Conservation (phyloP, 768 basidiomycete genomes). For the Lactarius hengduanensis region DNA sequence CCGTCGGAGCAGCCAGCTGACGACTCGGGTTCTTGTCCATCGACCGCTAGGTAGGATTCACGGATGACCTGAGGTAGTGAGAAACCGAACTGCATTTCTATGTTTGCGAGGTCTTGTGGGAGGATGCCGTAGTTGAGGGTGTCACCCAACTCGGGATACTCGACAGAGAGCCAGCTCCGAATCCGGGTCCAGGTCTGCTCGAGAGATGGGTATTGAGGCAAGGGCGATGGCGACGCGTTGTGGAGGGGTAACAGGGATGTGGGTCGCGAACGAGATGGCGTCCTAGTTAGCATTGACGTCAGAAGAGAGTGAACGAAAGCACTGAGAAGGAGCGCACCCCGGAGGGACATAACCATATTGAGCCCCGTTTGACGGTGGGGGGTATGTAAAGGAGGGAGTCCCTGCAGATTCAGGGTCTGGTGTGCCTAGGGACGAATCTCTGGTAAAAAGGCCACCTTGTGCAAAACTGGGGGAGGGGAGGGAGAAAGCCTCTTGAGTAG, state of each 20-base stretch:
- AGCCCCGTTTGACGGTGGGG: constrained; percentile 55
- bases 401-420: constrained; percentile 48
- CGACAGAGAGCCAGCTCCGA: constrained; percentile 72
- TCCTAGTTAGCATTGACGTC: constrained; percentile 31
- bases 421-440: constrained; percentile 47
- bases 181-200: constrained; percentile 81
- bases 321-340: constrained; percentile 40
- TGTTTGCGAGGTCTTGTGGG: constrained; percentile 71
- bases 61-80: constrained; percentile 82
- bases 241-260: constrained; percentile 68
- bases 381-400: constrained; percentile 70
- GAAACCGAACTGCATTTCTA: constrained; percentile 84
- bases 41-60: constrained; percentile 83
- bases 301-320: constrained; percentile 15
- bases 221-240: constrained; percentile 45
- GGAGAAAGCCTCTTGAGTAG: constrained; percentile 87
- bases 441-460: constrained; percentile 60
- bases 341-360: constrained; percentile 62
- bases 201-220: constrained; percentile 69
- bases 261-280: constrained; percentile 47
- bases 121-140: constrained; percentile 92
- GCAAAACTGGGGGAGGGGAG: constrained; percentile 66
- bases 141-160: constrained; percentile 94
- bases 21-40: constrained; percentile 93
- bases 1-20: constrained; percentile 86